phyloP scores from a whole-genome alignment of 257 asterid species.

The Striga asiatica region DNA sequence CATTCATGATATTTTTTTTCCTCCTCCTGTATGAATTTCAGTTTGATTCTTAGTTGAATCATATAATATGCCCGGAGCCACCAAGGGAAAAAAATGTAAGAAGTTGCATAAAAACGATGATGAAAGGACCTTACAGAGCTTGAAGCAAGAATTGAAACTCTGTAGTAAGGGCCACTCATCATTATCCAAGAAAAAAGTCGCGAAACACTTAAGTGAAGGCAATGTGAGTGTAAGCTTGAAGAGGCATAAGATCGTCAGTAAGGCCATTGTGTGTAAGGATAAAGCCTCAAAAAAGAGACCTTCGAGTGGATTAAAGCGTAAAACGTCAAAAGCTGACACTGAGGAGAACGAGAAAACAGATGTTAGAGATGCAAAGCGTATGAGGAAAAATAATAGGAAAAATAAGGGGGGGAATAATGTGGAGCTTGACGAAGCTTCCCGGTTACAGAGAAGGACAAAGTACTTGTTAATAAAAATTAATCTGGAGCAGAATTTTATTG shows the following conservation, averaged over 20 bases:
- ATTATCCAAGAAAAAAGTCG: conserved; percentile 19
- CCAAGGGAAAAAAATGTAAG: conserved; percentile 24
- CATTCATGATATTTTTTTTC: too few species aligned
- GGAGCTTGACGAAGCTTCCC: conserved; percentile 76
- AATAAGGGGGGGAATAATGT: conserved; percentile 40
- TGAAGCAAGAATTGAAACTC: conserved; percentile 37
- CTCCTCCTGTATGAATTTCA: conserved; percentile 15
- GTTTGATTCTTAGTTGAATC: conserved; percentile 22
- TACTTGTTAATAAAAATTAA: conserved; percentile 75
- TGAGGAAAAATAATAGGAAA: conserved; percentile 43
- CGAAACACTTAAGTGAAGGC: conserved; percentile 20
- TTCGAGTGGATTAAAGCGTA: conserved; percentile 25
- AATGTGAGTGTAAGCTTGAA: conserved; percentile 23
- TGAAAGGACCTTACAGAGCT: conserved; percentile 25
- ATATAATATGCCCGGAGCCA: conserved; percentile 41
- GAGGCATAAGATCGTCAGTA: conserved; percentile 33
- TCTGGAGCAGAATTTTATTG: conserved; percentile 91
- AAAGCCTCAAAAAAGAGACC: conserved; percentile 38
- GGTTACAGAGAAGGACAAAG: conserved; percentile 82
- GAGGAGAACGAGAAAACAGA: conserved; percentile 19
- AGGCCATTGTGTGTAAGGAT: conserved; percentile 31
- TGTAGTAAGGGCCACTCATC: conserved; percentile 23
- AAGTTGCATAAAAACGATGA: conserved; percentile 25
- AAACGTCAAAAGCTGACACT: conserved; percentile 8
- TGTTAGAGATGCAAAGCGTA: conserved; percentile 28